These are phyloP conservation scores for Poterioochromonas sp. DNA, from an alignment of 352 stramenopile species.

Conservation along the genomic window DNA sequence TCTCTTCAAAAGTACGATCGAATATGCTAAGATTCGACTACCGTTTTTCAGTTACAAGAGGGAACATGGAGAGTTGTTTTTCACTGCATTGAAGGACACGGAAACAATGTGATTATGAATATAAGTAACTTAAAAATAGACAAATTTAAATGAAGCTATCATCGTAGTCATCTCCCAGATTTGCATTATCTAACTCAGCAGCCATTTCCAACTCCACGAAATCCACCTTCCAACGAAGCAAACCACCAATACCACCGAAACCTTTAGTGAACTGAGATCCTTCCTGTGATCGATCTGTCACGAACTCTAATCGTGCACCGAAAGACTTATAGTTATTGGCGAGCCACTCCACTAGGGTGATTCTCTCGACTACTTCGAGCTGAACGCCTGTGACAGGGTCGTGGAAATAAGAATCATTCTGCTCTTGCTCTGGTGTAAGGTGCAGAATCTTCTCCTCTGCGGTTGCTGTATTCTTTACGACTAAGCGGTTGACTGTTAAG, in stretches of 20 bases:
- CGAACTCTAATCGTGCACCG: slow-evolving; percentile 94
- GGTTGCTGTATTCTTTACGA: slow-evolving; percentile 74
- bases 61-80: too few species aligned
- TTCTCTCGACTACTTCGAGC: slow-evolving; percentile 90
- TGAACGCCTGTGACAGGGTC: slow-evolving; percentile 86
- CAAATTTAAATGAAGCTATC: slow-evolving; percentile 34
- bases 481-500: slow-evolving; percentile 83
- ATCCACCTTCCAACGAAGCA: slow-evolving; percentile 97
- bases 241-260: slow-evolving; percentile 97
- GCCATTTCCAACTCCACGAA: slow-evolving; percentile 87
- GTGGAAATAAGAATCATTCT: slow-evolving; percentile 86
- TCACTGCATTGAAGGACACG: too few species aligned
- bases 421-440: slow-evolving; percentile 68
- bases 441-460: slow-evolving; percentile 64
- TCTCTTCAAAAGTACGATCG: too few species aligned
- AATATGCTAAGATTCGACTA: too few species aligned
- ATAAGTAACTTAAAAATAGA: too few species aligned
- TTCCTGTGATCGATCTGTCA: slow-evolving; percentile 90
- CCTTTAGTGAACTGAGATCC: slow-evolving; percentile 98
- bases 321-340: slow-evolving; percentile 99
- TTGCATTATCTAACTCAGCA: slow-evolving; percentile 51
- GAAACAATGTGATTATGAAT: too few species aligned
- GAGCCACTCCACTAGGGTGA: slow-evolving; percentile 95
- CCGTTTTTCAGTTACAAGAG: too few species aligned
- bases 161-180: slow-evolving; percentile 23